These are phyloP conservation scores for Lachnellula arida DNA, from an alignment of 2,329 filamentous ascomycete species.

Conservation along the genomic window DNA sequence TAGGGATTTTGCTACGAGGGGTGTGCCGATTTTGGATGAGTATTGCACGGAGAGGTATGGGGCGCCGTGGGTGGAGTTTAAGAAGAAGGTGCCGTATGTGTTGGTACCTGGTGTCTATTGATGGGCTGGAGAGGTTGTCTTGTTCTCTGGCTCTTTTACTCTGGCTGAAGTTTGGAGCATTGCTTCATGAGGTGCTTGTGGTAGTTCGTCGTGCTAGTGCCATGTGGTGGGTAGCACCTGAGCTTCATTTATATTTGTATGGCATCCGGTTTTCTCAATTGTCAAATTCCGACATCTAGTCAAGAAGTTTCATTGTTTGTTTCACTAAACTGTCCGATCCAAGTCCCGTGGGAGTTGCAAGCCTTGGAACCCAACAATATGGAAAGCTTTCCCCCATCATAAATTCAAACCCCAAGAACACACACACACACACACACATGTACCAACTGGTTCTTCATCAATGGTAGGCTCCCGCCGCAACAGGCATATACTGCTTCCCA, in stretches of 20 bases:
- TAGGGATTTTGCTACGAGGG: conserved; percentile 41
- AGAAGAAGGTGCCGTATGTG: conserved; percentile 35
- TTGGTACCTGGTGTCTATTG: conserved; percentile 35
- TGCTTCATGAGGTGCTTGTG: background rate
- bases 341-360: too few relatives aligned
- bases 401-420: background rate
- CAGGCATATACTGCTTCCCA: conserved; percentile 12
- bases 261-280: too few relatives aligned
- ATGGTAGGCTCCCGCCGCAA: background rate
- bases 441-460: background rate
- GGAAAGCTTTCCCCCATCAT: background rate
- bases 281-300: too few relatives aligned
- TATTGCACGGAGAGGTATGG: conserved; percentile 43
- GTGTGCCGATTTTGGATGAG: conserved; percentile 43
- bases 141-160: too few relatives aligned
- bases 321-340: too few relatives aligned
- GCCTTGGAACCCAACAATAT: too few relatives aligned
- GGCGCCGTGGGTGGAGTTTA: conserved; percentile 35
- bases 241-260: too few relatives aligned
- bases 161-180: background rate
- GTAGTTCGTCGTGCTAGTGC: too few relatives aligned
- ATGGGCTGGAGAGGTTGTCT: background rate
- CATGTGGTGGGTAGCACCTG: too few relatives aligned
- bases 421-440: too few relatives aligned
- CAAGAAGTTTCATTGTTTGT: too few relatives aligned